Percentiles rank a stretch among this genome's conserved stretches.
Conservation (phyloP, 345 rosid genomes). For the thale cress (Arabidopsis thaliana) region DNA sequence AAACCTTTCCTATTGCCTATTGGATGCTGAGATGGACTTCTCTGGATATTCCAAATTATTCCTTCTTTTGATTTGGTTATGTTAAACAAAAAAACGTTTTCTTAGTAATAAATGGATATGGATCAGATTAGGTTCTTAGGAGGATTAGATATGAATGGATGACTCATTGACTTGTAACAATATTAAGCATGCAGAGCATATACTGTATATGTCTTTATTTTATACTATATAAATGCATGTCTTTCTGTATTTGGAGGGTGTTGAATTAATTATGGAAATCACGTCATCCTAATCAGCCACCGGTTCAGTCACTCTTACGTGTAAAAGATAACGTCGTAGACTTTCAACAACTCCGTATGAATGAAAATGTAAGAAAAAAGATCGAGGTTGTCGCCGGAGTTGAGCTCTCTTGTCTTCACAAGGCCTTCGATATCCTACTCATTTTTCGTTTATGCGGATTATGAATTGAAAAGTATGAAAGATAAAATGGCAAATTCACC, state of each 20-base stretch:
- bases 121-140: conserved; percentile 15
- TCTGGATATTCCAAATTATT: conserved; percentile 28
- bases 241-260: conserved; percentile 10
- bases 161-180: conserved; percentile 39
- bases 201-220: not conserved
- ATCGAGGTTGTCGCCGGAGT: not conserved
- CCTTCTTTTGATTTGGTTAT: not conserved
- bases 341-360: not conserved
- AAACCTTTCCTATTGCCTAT: conserved; percentile 26
- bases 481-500: not conserved
- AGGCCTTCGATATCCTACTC: not conserved
- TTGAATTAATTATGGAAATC: conserved; percentile 31
- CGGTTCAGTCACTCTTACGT: conserved; percentile 37
- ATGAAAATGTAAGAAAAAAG: not conserved
- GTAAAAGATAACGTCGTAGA: conserved; percentile 40
- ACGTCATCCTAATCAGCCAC: conserved; percentile 9
- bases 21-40: conserved; percentile 34
- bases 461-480: not conserved
- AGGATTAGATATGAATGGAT: conserved; percentile 40
- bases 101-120: conserved; percentile 1
- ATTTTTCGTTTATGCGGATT: not conserved
- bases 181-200: conserved; percentile 7
- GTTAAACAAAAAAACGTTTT: conserved; percentile 1
- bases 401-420: not conserved
- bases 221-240: conserved; percentile 9